Evolutionary conservation across 192 early-diverging fungal genomes (phyloP).

Genomic region (Linnemannia zychae): DNA sequence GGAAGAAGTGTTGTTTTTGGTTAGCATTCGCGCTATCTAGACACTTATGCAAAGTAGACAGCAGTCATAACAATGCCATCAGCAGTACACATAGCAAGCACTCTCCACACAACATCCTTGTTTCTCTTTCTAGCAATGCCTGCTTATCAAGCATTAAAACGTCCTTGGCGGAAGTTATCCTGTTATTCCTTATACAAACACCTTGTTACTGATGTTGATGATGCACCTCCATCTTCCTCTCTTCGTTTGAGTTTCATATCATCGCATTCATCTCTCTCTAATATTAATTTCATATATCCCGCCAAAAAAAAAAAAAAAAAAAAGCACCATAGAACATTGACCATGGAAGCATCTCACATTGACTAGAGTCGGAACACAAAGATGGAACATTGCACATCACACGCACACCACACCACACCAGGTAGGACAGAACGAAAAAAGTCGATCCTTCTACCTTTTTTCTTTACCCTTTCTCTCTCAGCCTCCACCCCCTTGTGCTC

Average conservation of each 20-base stretch:
- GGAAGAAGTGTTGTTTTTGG: not conserved
- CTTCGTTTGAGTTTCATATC: not conserved
- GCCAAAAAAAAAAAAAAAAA: not conserved
- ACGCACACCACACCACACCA: not conserved
- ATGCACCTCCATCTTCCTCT: not conserved
- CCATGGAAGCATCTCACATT: not conserved
- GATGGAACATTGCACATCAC: not conserved
- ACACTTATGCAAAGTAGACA: not conserved
- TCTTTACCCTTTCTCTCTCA: not conserved
- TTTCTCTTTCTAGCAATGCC: too few relatives aligned
- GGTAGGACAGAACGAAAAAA: not conserved
- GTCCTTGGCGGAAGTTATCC: not conserved
- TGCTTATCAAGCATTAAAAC: too few relatives aligned
- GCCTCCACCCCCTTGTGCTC: not conserved
- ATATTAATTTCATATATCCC: not conserved
- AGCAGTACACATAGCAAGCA: too few relatives aligned
- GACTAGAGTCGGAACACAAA: not conserved
- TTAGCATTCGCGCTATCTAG: not conserved
- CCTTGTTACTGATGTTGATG: not conserved
- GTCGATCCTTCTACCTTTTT: not conserved
- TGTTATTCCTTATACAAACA: not conserved
- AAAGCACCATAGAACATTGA: not conserved
- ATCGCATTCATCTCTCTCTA: not conserved
- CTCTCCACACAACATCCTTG: too few relatives aligned
- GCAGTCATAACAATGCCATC: not conserved